These are phyloP conservation scores for Onygenales sp. DNA, from an alignment of 2,329 filamentous ascomycete species.

Conservation along the genomic window DNA sequence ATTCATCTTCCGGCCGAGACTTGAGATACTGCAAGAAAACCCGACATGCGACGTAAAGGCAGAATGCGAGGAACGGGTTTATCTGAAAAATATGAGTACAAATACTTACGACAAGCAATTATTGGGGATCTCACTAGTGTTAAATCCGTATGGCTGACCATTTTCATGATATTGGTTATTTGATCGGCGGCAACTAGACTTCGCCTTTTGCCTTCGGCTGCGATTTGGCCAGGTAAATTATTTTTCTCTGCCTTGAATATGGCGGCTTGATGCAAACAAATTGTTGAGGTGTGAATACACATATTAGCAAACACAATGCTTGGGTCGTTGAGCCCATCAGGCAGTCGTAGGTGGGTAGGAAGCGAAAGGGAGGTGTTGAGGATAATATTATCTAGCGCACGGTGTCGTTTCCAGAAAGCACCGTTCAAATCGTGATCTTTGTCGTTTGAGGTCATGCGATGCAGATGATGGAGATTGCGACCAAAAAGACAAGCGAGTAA, in stretches of 20 bases:
- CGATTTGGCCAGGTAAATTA: conserved; percentile 63
- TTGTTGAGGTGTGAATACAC: conserved; percentile 92
- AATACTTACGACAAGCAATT: background rate
- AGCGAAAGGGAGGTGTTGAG: conserved; percentile 77
- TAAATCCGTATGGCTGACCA: conserved; percentile 84
- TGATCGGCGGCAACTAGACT: conserved; percentile 91
- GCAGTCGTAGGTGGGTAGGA: conserved; percentile 71
- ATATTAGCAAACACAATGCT: conserved; percentile 94
- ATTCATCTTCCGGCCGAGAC: conserved; percentile 71
- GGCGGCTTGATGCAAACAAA: conserved; percentile 94
- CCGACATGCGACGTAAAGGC: conserved; percentile 86
- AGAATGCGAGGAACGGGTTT: conserved; percentile 93
- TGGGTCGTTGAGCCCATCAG: conserved; percentile 62
- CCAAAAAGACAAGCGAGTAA: conserved; percentile 86
- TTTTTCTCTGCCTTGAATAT: conserved; percentile 97
- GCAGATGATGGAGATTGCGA: conserved; percentile 80
- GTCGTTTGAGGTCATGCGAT: conserved; percentile 73
- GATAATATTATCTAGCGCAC: conserved; percentile 79
- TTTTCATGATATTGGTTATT: conserved; percentile 89
- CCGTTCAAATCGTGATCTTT: conserved; percentile 81
- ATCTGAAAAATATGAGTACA: conserved; percentile 48
- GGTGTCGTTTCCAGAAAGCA: conserved; percentile 90
- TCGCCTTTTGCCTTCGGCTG: conserved; percentile 81
- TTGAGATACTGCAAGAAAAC: conserved; percentile 98
- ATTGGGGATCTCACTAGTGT: conserved; percentile 53